Base-by-base conservation (phyloP, 345 rosid species). In the Chamaenerion angustifolium region DNA sequence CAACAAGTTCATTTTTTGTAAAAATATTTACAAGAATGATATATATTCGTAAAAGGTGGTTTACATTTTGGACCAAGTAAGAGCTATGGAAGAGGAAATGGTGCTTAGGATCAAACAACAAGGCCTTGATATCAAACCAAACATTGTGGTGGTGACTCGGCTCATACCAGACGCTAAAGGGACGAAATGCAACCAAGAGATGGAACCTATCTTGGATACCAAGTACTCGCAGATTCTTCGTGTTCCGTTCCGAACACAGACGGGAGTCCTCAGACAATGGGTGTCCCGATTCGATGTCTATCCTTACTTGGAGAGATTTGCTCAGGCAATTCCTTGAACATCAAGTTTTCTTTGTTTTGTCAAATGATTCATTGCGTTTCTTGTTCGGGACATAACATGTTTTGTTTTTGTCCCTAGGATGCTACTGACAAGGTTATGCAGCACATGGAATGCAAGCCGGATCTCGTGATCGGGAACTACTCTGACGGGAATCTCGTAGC, bases 31-130 rank as follows among this genome's bases (percentile, higher is more conserved):
- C 6, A 31, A 27, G 43, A 2, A 8, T 0, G 42, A 3, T 9
- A 23, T 25, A n/a, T 31, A 10, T 21, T 54, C 23, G 37, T 7
- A 42, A 43, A 45, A 89, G 97, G 85, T 92, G 51, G 98, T 92
- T 62, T 92, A 92, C 79, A 92, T 92, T 68, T 79, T 92, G 44
- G 98, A 92, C 73, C 98, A 92, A 84, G 89, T 87, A 56, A 75
- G 85, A 74, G 96, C 96, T 35, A 60, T 92, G 23, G 98, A 87
- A 64, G 93, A 83, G 45, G 98, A 77, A 51, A 58, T 92, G 55
- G 79, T 84, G 10, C 67, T 56, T 8, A 75, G 89, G 62, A 76
- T 84, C 37, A 75, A 68, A 66, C 78, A 69, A 49, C 96, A 80
- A 68, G 98, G 98, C 4, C 82, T 87, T 1, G 53, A 52, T 7